Conservation (phyloP, 2,329 filamentous ascomycete genomes). For the Dactylellina haptotyla region DNA sequence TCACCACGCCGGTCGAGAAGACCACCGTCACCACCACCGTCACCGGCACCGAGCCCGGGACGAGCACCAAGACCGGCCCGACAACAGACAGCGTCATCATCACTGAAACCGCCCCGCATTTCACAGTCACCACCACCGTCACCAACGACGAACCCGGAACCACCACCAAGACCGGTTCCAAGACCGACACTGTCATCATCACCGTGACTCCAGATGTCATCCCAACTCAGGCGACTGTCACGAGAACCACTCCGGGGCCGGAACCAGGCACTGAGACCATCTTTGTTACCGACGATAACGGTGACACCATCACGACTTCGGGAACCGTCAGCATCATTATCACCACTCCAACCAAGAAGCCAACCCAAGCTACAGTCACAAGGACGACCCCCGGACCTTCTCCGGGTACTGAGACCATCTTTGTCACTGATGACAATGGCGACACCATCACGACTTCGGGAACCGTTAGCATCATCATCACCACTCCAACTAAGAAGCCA, state of each 20-base stretch:
- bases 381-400: too few relatives aligned
- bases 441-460: too few relatives aligned
- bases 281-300: background rate
- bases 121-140: too few relatives aligned
- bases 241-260: background rate
- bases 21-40: background rate
- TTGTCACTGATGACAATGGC: too few relatives aligned
- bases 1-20: background rate
- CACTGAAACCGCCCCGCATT: too few relatives aligned
- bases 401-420: too few relatives aligned
- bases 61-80: background rate
- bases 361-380: too few relatives aligned
- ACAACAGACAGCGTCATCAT: slow-evolving; percentile 2
- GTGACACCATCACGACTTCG: background rate
- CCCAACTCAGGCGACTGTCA: background rate
- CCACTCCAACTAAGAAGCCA: background rate
- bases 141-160: too few relatives aligned
- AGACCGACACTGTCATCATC: background rate
- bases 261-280: background rate
- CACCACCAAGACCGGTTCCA: too few relatives aligned
- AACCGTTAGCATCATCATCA: background rate
- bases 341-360: background rate
- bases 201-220: background rate
- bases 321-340: background rate
- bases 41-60: background rate